These are phyloP conservation scores for Coemansia sp. DNA, from an alignment of 192 early-diverging fungal species.

Conservation along the genomic window DNA sequence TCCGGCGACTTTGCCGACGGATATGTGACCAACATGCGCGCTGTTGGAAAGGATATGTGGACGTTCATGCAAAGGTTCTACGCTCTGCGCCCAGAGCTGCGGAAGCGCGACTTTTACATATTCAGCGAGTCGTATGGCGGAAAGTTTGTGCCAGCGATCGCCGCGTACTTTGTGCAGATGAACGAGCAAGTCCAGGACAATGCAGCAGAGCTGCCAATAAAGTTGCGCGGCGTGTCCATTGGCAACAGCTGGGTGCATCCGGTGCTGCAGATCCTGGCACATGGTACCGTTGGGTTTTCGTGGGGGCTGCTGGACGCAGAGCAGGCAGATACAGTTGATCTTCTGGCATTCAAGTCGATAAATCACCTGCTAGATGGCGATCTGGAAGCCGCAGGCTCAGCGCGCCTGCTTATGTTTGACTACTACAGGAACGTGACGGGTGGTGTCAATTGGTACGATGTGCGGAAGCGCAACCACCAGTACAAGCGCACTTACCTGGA, in stretches of 20 bases:
- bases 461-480: constrained; percentile 61
- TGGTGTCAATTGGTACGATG: constrained; percentile 74
- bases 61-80: constrained; percentile 73
- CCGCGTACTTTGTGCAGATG: constrained; percentile 59
- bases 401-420: constrained; percentile 62
- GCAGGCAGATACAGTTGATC: constrained; percentile 24
- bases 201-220: constrained; percentile 26
- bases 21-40: constrained; percentile 69
- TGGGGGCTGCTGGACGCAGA: constrained; percentile 41
- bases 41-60: constrained; percentile 67
- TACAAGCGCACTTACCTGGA: constrained; percentile 67
- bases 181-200: constrained; percentile 46
- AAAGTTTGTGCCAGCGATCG: constrained; percentile 72
- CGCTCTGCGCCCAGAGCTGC: constrained; percentile 62
- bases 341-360: constrained; percentile 49
- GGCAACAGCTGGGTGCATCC: constrained; percentile 56
- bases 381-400: constrained; percentile 53
- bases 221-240: constrained; percentile 58
- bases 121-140: constrained; percentile 68
- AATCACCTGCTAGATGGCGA: constrained; percentile 43
- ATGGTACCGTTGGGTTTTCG: constrained; percentile 42
- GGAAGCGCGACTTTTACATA: constrained; percentile 61
- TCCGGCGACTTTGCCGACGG: constrained; percentile 58
- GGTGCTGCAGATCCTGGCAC: constrained; percentile 45
- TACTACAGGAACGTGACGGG: constrained; percentile 67